A percentile compares a stretch with the other conserved stretches of the same genome.
These are phyloP conservation scores for Cercospora citrullina DNA, from an alignment of 2,329 filamentous ascomycete species.

Conservation along the genomic window DNA sequence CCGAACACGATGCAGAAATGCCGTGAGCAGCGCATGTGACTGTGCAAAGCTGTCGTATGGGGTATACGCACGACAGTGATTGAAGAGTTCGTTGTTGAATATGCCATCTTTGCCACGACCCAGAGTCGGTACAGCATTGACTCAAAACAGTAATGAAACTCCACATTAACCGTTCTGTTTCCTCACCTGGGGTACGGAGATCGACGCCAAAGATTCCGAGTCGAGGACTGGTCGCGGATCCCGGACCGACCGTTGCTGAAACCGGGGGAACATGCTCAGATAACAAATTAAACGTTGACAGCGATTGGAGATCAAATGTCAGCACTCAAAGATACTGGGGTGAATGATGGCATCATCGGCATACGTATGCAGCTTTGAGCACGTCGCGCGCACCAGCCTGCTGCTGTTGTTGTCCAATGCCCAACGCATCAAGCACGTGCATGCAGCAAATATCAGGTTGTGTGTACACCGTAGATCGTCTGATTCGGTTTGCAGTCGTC, in stretches of 20 bases:
- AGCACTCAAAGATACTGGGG: background rate
- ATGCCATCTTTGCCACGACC: background rate
- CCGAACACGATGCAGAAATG: background rate
- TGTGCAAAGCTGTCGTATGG: background rate
- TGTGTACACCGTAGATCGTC: background rate
- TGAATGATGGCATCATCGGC: background rate
- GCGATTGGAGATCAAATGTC: background rate
- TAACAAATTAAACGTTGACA: slow-evolving; percentile 4
- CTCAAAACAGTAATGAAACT: background rate
- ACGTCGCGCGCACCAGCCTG: background rate
- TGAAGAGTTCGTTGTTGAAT: background rate
- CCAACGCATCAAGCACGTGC: background rate
- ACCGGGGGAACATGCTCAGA: slow-evolving; percentile 1
- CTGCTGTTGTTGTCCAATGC: background rate
- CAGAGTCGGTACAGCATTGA: background rate
- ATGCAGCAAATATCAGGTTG: background rate
- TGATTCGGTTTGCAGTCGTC: background rate
- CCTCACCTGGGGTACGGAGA: background rate
- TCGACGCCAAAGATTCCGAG: background rate
- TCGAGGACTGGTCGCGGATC: background rate
- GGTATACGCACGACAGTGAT: background rate
- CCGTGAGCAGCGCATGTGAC: background rate
- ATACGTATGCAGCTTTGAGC: background rate
- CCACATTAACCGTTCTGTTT: background rate
- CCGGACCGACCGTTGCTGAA: slow-evolving; percentile 1